Evolutionary conservation across 2,329 filamentous ascomycete species (phyloP), one percentile per base, ranked within the genome.

Genomic region (Hypoxylon sp.): DNA sequence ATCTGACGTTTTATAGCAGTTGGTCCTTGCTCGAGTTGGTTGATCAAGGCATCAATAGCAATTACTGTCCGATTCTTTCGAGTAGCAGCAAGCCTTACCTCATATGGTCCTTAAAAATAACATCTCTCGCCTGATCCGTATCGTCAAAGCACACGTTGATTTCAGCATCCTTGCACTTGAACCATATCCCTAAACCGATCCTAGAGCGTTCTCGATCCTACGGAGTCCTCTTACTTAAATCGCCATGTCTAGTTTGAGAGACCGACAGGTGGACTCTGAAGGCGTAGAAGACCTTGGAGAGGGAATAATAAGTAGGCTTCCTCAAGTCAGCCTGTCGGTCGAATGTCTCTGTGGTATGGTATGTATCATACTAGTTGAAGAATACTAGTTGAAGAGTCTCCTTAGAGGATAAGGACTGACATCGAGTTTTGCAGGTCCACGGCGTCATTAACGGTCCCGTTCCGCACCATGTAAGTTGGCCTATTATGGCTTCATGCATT

Each of bases 281-380:
- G 39, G 17, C 14, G 39, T 19, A 9, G 39, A 19, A 22, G 39
- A 44, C 31, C 5, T 54, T 3, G 35, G 37, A 2, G 35, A 31
- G 24, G 22, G 22, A 14, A 44, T 42, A 24, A 29, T 19, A 22
- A n/a, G 52, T 9, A n/a, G 26, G 14, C 35, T 8, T 14, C 14
- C 26, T 22, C 33, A 54, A 17, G 35, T 44, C 22, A 13, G 14
- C 22, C 22, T 33, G 39, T 5, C 53, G 13, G 17, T 68, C 39
- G 33, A 33, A 26, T 70, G 67, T 29, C 50, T 63, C 13, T 70
- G 67, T 29, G 59, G 63, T n/a, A 10, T n/a, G 31, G 67, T 67
- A 48, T 22, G 67, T 67, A 48, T 39, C 13, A 31, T 13, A 52
- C n/a, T 26, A 44, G n/a, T 5, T 8, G 6, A 13, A 50, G 3